A percentile compares a stretch with the other conserved stretches of the same genome.
Conservation (phyloP, 208 protist species). For the Crithidia acanthocephali region DNA sequence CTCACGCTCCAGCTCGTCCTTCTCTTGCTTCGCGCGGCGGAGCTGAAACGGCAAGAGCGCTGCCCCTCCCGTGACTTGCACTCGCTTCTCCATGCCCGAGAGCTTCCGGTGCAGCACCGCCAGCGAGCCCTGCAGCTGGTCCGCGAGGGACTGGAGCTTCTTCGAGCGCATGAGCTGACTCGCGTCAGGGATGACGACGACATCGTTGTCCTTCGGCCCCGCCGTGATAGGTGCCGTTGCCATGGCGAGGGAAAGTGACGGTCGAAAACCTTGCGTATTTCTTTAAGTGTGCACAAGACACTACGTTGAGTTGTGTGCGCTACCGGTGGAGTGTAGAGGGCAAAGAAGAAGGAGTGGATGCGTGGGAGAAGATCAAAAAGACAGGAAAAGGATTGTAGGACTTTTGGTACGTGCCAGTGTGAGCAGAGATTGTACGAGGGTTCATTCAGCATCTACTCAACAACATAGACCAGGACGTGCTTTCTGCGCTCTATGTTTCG, state of each 20-base stretch:
- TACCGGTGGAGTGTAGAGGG: too few relatives aligned
- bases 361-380: too few relatives aligned
- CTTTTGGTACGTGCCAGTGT: too few relatives aligned
- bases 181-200: constrained; percentile 37
- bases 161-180: constrained; percentile 48
- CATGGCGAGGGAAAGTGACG: not conserved
- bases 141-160: constrained; percentile 53
- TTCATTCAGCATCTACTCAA: too few relatives aligned
- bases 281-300: too few relatives aligned
- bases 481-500: too few relatives aligned
- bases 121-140: constrained; percentile 64
- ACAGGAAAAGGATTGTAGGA: too few relatives aligned
- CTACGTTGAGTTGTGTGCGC: too few relatives aligned
- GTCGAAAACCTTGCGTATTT: too few relatives aligned
- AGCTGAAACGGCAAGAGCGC: constrained; percentile 66
- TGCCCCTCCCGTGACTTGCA: constrained; percentile 25
- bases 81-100: constrained; percentile 48
- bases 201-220: not conserved
- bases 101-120: constrained; percentile 53
- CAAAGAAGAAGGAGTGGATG: too few relatives aligned
- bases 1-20: constrained; percentile 57
- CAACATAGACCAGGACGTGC: too few relatives aligned
- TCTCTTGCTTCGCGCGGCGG: constrained; percentile 55
- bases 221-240: not conserved
- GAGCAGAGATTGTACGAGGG: too few relatives aligned